Evolutionary conservation across 164 flowering plant species (phyloP).

Genomic region (Chimonanthus salicifolius): DNA sequence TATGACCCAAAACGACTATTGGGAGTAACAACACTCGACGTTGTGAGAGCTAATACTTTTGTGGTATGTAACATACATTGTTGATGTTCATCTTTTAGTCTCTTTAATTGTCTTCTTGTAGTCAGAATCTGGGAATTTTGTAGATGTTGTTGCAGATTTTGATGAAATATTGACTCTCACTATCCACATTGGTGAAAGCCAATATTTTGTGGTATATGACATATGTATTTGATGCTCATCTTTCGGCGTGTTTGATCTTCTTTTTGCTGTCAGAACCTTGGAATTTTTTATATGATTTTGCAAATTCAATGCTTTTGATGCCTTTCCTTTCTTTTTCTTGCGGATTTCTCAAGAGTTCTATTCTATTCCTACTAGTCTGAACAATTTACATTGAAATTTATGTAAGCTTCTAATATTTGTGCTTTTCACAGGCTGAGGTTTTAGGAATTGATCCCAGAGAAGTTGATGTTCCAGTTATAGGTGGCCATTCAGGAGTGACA

Average conservation of each 20-base stretch:
- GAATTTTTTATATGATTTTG: no score
- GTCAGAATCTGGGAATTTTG: background rate
- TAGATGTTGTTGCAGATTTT: background rate
- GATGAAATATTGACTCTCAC: background rate
- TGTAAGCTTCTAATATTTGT: background rate
- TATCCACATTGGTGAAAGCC: background rate
- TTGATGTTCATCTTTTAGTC: background rate
- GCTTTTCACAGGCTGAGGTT: slow-evolving; percentile 49
- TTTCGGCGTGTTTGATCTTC: background rate
- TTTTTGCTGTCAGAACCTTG: no score
- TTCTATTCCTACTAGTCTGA: background rate
- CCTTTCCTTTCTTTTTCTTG: background rate
- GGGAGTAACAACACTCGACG: slow-evolving; percentile 81
- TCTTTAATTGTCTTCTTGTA: background rate
- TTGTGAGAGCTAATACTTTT: slow-evolving; percentile 81
- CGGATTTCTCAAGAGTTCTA: background rate
- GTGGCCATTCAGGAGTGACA: slow-evolving; percentile 65
- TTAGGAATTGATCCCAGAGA: slow-evolving; percentile 57
- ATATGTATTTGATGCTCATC: background rate
- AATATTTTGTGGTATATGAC: background rate
- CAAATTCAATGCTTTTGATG: background rate
- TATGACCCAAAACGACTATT: slow-evolving; percentile 64
- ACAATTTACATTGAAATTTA: no score
- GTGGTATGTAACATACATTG: slow-evolving; percentile 44
- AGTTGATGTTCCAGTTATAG: slow-evolving; percentile 58